Conservation (phyloP, 208 protist species). For the Wallacemonas sp. region DNA sequence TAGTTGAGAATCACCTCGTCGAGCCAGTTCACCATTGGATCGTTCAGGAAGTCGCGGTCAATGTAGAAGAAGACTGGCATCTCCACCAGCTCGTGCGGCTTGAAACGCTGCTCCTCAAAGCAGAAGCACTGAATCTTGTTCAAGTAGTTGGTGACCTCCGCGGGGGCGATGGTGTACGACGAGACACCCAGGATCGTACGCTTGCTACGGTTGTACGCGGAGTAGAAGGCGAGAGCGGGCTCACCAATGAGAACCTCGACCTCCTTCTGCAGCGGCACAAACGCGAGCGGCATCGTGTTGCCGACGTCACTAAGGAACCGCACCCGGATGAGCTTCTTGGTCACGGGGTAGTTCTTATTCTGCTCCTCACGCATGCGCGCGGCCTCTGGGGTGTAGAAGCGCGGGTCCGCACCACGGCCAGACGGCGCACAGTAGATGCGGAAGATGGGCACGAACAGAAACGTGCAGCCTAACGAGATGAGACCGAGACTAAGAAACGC, state of each 20-base stretch:
- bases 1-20: constrained; percentile 91
- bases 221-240: constrained; percentile 89
- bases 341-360: constrained; percentile 65
- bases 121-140: constrained; percentile 99
- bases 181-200: constrained; percentile 85
- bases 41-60: constrained; percentile 94
- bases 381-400: constrained; percentile 83
- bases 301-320: constrained; percentile 84
- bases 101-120: constrained; percentile 95
- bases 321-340: constrained; percentile 86
- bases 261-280: constrained; percentile 90
- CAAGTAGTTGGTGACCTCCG: constrained; percentile 93
- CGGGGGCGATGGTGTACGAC: constrained; percentile 90
- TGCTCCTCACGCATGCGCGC: constrained; percentile 63
- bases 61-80: constrained; percentile 98
- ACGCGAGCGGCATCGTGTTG: constrained; percentile 90
- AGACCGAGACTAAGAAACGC: constrained; percentile 77
- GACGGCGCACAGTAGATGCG: constrained; percentile 88
- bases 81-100: constrained; percentile 95
- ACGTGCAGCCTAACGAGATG: constrained; percentile 82
- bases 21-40: constrained; percentile 83
- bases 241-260: constrained; percentile 91
- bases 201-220: constrained; percentile 89
- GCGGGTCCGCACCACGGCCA: constrained; percentile 76
- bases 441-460: constrained; percentile 89